Evolutionary conservation across 2,329 filamentous ascomycete species (phyloP).

Genomic region (Dothiorella sarmentorum): DNA sequence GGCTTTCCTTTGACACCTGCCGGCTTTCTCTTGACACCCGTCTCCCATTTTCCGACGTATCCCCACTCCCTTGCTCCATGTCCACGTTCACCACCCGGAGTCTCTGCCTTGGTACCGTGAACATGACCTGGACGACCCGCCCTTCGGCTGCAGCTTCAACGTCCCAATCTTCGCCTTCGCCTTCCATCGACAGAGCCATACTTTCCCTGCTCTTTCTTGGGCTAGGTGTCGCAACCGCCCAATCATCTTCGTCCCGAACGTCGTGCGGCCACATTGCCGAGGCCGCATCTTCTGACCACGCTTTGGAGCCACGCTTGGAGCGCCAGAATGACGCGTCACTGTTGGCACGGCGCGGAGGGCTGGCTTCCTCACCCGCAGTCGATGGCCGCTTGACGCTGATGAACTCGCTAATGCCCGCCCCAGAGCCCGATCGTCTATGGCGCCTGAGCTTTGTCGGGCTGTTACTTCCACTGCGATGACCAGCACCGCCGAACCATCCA

Average conservation of each 20-base stretch:
- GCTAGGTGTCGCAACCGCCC: constrained; percentile 23
- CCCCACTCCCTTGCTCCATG: background rate
- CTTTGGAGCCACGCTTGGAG: constrained; percentile 40
- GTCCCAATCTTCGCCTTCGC: constrained; percentile 48
- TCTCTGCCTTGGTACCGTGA: constrained; percentile 84
- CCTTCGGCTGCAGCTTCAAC: constrained; percentile 47
- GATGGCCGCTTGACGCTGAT: constrained; percentile 2
- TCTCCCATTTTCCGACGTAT: background rate
- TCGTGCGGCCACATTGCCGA: constrained; percentile 42
- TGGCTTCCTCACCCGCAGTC: background rate
- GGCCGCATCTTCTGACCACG: constrained; percentile 36
- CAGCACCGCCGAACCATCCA: constrained; percentile 7
- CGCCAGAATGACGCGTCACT: constrained; percentile 44
- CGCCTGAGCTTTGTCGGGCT: constrained; percentile 12
- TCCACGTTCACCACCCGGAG: constrained; percentile 76
- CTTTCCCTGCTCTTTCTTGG: constrained; percentile 23
- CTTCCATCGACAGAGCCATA: constrained; percentile 23
- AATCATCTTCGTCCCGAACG: constrained; percentile 35
- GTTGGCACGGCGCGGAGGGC: constrained; percentile 39
- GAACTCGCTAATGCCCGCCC: background rate
- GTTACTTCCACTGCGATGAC: background rate
- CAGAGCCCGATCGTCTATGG: constrained; percentile 4
- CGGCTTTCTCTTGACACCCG: background rate
- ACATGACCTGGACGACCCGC: constrained; percentile 63
- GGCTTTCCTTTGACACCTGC: background rate